Evolutionary conservation across 495 filamentous ascomycete species (phyloP).

Genomic region (Podospora sp.): DNA sequence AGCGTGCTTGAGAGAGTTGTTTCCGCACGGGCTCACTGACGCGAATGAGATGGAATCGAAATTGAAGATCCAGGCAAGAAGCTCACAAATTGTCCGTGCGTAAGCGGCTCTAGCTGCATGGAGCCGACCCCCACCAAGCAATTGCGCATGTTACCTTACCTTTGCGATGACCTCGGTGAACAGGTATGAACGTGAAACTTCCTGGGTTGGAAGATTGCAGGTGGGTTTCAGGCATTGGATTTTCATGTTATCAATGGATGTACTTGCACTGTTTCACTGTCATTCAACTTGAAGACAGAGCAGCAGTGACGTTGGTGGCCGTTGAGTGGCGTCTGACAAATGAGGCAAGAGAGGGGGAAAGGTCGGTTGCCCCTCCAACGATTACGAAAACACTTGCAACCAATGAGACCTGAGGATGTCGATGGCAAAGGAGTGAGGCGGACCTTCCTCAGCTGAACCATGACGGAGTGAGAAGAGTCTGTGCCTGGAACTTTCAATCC

Average conservation of each 20-base stretch:
- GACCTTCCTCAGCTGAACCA: not conserved
- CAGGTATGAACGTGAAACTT: too few species aligned
- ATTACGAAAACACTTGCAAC: constrained; percentile 13
- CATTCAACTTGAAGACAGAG: too few species aligned
- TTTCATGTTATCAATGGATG: too few species aligned
- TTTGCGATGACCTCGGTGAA: too few species aligned
- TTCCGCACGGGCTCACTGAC: constrained; percentile 4
- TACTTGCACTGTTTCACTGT: too few species aligned
- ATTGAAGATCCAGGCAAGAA: constrained; percentile 15
- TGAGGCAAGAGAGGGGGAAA: too few species aligned
- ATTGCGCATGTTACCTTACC: not conserved
- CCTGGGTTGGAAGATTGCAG: too few species aligned
- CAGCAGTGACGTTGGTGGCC: constrained; percentile 6
- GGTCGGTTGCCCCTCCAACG: constrained; percentile 25
- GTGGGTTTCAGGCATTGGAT: too few species aligned
- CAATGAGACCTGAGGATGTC: constrained; percentile 13
- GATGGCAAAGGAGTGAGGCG: not conserved
- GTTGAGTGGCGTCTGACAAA: not conserved
- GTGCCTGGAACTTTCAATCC: too few species aligned
- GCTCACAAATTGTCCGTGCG: constrained; percentile 4
- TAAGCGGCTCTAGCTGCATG: constrained; percentile 1
- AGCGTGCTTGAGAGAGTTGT: constrained; percentile 14
- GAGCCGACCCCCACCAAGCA: not conserved
- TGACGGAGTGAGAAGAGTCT: not conserved
- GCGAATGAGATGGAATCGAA: constrained; percentile 8